phyloP scores from a whole-genome alignment of 257 asterid genomes.

The Hygrophila difformis region DNA sequence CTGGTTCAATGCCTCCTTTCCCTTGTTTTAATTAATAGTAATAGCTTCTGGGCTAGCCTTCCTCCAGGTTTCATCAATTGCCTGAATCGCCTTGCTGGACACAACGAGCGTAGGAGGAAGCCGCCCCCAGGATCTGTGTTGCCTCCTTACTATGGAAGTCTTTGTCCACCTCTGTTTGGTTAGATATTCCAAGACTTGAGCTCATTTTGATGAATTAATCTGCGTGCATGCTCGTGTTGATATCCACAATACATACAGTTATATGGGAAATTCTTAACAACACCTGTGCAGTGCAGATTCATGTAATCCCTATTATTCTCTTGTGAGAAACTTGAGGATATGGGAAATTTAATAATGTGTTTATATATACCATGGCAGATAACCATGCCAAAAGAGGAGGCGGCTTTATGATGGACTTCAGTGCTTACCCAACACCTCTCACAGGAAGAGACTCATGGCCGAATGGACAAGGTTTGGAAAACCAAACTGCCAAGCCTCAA shows the following conservation, averaged over 20 bases:
- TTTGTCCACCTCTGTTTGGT: slow-evolving; percentile 54
- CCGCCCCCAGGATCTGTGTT: slow-evolving; percentile 52
- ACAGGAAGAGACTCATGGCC: slow-evolving; percentile 22
- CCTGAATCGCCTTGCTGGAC: slow-evolving; percentile 93
- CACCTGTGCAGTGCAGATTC: no score
- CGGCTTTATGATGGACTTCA: slow-evolving; percentile 70
- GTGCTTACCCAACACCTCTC: slow-evolving; percentile 12
- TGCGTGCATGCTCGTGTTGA: neutral
- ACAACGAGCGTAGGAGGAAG: slow-evolving; percentile 88
- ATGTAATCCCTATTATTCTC: neutral
- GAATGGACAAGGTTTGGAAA: slow-evolving; percentile 24
- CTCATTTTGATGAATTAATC: neutral
- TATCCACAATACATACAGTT: neutral
- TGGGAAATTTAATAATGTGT: no score
- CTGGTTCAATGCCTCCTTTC: no score
- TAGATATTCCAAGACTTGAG: slow-evolving; percentile 14
- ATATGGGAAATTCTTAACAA: no score
- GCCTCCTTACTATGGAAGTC: slow-evolving; percentile 51
- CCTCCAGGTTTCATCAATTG: slow-evolving; percentile 73
- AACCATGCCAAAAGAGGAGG: slow-evolving; percentile 42
- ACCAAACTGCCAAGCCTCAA: slow-evolving; percentile 34
- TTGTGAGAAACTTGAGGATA: no score
- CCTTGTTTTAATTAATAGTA: no score
- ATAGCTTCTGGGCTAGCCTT: neutral
- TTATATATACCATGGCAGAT: slow-evolving; percentile 34